A percentile compares a stretch with the other conserved stretches of the same genome.
phyloP scores from a whole-genome alignment of 805 yeast species.

The Nakazawaea peltata region DNA sequence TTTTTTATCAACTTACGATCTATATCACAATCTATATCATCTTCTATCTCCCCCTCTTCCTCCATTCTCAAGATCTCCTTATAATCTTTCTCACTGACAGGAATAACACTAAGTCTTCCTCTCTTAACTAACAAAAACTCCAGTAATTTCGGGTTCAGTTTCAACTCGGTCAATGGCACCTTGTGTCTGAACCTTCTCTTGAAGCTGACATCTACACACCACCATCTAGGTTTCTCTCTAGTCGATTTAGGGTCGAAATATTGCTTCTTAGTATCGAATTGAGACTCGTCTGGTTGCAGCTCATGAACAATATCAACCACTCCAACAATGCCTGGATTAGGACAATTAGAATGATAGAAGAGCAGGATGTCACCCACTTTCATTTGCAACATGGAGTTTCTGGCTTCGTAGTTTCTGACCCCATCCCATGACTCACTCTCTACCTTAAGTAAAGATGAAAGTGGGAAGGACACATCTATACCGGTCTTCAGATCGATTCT shows the following conservation, averaged over 20 bases:
- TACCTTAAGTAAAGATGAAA: conserved; percentile 31
- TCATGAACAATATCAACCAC: conserved; percentile 26
- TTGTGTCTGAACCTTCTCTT: conserved; percentile 33
- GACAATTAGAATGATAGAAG: conserved; percentile 50
- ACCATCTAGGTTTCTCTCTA: conserved; percentile 40
- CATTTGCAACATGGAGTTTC: conserved; percentile 43
- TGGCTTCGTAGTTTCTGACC: conserved; percentile 50
- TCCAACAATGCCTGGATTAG: conserved; percentile 48
- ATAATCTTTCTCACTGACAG: conserved; percentile 37
- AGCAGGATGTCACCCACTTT: conserved; percentile 35
- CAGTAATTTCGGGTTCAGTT: conserved; percentile 21
- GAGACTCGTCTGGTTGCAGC: conserved; percentile 31
- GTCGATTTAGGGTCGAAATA: conserved; percentile 42
- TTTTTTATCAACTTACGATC: conserved; percentile 3
- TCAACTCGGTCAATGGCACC: conserved; percentile 31
- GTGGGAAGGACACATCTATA: conserved; percentile 39
- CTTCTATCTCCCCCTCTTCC: conserved; percentile 14
- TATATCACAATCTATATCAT: conserved; percentile 26
- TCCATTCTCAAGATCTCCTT: conserved; percentile 29
- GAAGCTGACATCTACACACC: conserved; percentile 45
- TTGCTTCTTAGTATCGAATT: conserved; percentile 32
- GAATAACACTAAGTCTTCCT: conserved; percentile 43
- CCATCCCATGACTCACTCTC: conserved; percentile 49
- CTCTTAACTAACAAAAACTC: conserved; percentile 39
- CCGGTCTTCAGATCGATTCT: conserved; percentile 40